Base-by-base conservation (phyloP, 441 rosid species). In the Capsella rubella region DNA sequence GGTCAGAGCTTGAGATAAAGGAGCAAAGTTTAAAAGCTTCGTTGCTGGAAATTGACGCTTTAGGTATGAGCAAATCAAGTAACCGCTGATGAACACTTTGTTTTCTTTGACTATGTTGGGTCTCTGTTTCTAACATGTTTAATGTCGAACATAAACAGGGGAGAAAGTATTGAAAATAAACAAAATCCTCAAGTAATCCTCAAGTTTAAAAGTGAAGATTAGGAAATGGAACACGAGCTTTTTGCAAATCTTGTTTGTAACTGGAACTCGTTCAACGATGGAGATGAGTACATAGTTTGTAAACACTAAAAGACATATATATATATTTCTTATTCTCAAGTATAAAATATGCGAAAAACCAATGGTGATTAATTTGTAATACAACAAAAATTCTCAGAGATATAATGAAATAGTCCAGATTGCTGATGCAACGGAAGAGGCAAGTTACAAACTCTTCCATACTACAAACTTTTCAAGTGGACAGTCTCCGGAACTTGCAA, bases 401-500 rank as follows among this genome's bases (percentile, higher is more conserved):
- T 52, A 51, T 35, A 16, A 53, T 21, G 14, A 32, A 45, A 34
- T 37, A 51, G 39, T 4, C 39, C 3, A 29, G 15, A 31, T 28
- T 54, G 52, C 18, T 46, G n/a, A 46, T 46, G 21, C 64, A 45
- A 29, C 45, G 0, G 3, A 4, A 10, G 8, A 31, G 15, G n/a
- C 18, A 28, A 35, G 42, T 39, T 39, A 70, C 39, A 35, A 34
- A 15, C 49, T 29, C 59, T 47, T 21, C 18, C 15, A 69, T 34
- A 0, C 25, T 49, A 28, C 34, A 51, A 58, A 46, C 57, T 21
- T 31, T 21, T n/a, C 8, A 55, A 18, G 18, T 69, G 16, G 16
- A 35, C 13, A 21, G 21, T 55, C 54, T 55, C 53, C 16, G 42
- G 32, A 55, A 18, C 64, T 13, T 56, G 34, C 54, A 56, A 50